Percentiles rank a stretch among this genome's conserved stretches.
Conservation (phyloP, 2,329 filamentous ascomycete species). For the Juglanconis juglandina region DNA sequence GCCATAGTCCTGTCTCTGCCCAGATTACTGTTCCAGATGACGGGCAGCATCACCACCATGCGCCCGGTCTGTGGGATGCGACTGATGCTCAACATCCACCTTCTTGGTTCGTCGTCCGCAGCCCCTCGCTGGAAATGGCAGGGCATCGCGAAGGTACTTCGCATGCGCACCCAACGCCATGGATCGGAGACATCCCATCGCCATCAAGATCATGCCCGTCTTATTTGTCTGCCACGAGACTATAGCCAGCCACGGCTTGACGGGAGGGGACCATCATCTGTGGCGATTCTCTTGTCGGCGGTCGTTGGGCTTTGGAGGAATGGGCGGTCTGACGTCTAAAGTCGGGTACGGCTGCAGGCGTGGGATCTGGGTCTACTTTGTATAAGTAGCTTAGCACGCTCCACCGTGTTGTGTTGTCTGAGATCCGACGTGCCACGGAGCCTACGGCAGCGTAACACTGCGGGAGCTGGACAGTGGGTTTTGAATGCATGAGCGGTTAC, state of each 20-base stretch:
- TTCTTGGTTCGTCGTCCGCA: background rate
- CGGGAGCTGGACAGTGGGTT: background rate
- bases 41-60: background rate
- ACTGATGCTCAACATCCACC: background rate
- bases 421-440: constrained; percentile 13
- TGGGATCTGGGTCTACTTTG: background rate
- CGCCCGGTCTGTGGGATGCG: background rate
- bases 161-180: too few species aligned
- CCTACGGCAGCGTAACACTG: background rate
- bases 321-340: background rate
- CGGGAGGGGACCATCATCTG: background rate
- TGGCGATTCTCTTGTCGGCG: background rate
- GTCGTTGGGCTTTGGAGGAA: background rate
- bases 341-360: background rate
- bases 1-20: background rate
- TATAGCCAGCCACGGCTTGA: constrained; percentile 1
- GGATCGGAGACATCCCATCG: constrained; percentile 14
- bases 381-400: background rate
- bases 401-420: constrained; percentile 14
- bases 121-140: background rate
- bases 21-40: constrained; percentile 9
- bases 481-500: background rate
- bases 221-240: background rate
- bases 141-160: background rate
- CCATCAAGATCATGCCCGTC: constrained; percentile 8